Evolutionary conservation across 2,329 filamentous ascomycete species (phyloP), one percentile per base, ranked within the genome.

Genomic region (Aspergillus fructus): DNA sequence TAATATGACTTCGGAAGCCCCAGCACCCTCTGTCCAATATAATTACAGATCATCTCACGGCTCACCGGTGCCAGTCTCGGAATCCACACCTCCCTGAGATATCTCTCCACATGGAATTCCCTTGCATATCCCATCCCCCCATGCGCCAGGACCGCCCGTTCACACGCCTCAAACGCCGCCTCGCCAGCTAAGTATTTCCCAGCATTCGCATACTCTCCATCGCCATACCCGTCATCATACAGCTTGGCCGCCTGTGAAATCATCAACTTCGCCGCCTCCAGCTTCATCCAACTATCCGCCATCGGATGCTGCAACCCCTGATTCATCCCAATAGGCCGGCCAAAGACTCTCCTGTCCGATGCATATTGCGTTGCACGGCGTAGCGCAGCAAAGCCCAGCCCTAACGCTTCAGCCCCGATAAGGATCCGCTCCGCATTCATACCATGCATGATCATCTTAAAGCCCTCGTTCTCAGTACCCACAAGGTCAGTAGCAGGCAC

Each of bases 41-140:
- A 75, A 59, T 74, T 75, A 56, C 65, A 69, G 27, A 75, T 73
- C 72, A 76, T 75, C 57, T 76, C 81, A 55, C 81, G 68, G 42
- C 80, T 83, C 6, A 85, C 81, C 1, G 83, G 83, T 4, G 83
- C 83, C 51, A 85, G 81, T 23, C 83, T 65, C 3, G 83, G 83
- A 27, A 85, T 82, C 61, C 84, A 81, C 40, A 79, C 79, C 64
- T 85, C 83, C 41, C 83, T 71, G 43, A 85, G 65, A 69, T 83
- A 85, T 50, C 83, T 68, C 69, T 85, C 83, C 1, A 85, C 83
- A 65, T 85, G 79, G 64, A 83, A 85, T 61, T 85, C 83, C 30
- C 79, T 80, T 3, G 82, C 82, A 71, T 85, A 85, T 0, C 83
- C 83, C 82, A 85, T 85, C 0, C 83, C 83, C 17, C 83, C 83